Percentiles rank a stretch among this genome's conserved stretches.
Conservation (phyloP, 1,284 basidiomycete genomes). For the Wolfiporia cocos region DNA sequence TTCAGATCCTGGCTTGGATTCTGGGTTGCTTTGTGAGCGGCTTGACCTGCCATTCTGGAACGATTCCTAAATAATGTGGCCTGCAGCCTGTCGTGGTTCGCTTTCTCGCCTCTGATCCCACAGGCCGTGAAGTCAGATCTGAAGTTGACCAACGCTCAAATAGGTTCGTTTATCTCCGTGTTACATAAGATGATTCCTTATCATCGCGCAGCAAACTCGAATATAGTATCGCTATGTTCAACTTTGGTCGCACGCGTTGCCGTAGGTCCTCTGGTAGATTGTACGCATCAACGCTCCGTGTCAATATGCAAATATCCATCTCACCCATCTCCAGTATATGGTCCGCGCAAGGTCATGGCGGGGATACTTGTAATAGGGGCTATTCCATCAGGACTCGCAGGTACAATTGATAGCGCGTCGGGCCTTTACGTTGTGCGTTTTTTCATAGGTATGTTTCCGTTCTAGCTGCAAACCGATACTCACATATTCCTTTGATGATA, state of each 20-base stretch:
- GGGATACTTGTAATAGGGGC: slow-evolving; percentile 51
- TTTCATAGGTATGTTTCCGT: slow-evolving; percentile 35
- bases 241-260: slow-evolving; percentile 49
- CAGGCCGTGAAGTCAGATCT: slow-evolving; percentile 57
- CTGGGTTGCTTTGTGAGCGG: slow-evolving; percentile 34
- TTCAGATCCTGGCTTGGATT: slow-evolving; percentile 41
- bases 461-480: too few relatives aligned
- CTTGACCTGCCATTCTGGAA: slow-evolving; percentile 9
- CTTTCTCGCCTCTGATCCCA: slow-evolving; percentile 56
- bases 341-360: slow-evolving; percentile 60
- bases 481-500: too few relatives aligned
- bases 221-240: slow-evolving; percentile 50
- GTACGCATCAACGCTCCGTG: slow-evolving; percentile 18
- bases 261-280: slow-evolving; percentile 53
- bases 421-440: slow-evolving; percentile 48
- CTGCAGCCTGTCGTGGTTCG: slow-evolving; percentile 55
- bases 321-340: slow-evolving; percentile 30
- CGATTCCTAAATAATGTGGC: slow-evolving; percentile 15
- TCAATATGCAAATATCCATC: not conserved
- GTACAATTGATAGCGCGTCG: slow-evolving; percentile 36
- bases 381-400: slow-evolving; percentile 59
- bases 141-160: slow-evolving; percentile 38
- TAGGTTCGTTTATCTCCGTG: slow-evolving; percentile 23
- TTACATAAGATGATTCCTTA: not conserved
- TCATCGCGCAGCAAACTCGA: slow-evolving; percentile 39